These are phyloP conservation scores for Neodidymelliopsis sp. DNA, from an alignment of 2,329 filamentous ascomycete species.

Conservation along the genomic window DNA sequence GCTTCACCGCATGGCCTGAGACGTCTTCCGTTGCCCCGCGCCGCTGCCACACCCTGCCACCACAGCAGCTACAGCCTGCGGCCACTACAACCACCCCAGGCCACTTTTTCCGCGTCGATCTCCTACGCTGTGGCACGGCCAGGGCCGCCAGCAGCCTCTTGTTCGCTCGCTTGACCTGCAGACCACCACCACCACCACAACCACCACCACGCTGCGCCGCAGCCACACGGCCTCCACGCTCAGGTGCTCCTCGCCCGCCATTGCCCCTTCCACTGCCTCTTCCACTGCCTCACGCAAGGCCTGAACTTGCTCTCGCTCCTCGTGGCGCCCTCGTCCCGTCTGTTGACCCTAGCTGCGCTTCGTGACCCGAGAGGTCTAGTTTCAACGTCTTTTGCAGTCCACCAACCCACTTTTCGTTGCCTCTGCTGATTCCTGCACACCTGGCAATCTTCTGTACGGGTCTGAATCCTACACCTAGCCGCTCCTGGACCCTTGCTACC, in stretches of 20 bases:
- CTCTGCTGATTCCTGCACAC: conserved; percentile 13
- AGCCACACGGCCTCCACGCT: conserved; percentile 5
- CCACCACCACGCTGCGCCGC: neutral
- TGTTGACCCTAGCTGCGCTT: conserved; percentile 11
- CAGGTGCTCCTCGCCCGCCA: conserved; percentile 11
- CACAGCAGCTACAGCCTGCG: conserved; percentile 14
- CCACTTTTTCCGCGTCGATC: conserved; percentile 16
- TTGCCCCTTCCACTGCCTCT: conserved; percentile 12
- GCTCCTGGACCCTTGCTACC: neutral
- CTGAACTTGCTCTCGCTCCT: conserved; percentile 17
- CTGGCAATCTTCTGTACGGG: neutral
- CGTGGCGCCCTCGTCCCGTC: conserved; percentile 23
- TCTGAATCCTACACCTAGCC: neutral
- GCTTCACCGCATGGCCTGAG: conserved; percentile 8
- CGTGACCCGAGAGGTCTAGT: conserved; percentile 15
- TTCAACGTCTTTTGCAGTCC: conserved; percentile 16
- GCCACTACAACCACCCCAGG: conserved; percentile 18
- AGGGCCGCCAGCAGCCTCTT: conserved; percentile 9
- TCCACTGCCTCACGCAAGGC: conserved; percentile 14
- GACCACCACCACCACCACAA: neutral
- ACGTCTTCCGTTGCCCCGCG: conserved; percentile 19
- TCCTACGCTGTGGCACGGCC: conserved; percentile 10
- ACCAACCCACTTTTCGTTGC: conserved; percentile 14
- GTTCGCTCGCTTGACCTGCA: conserved; percentile 7
- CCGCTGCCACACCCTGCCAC: conserved; percentile 12